Conservation (phyloP, 73 alveolate genomes). For the Tetrahymena malaccensis region DNA sequence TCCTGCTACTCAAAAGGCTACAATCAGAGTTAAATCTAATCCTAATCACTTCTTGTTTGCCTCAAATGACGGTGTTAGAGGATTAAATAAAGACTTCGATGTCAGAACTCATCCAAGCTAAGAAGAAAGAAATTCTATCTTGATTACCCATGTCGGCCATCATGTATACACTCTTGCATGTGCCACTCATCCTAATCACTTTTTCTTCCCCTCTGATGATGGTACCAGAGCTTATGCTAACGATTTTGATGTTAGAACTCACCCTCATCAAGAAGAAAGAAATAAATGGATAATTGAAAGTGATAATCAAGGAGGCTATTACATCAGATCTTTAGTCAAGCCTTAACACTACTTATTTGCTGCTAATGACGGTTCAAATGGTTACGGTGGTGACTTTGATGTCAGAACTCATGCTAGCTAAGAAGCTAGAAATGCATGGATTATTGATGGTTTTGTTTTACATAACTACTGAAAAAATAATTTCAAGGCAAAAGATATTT, state of each 20-base stretch:
- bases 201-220: too few species aligned
- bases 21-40: background rate
- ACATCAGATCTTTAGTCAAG: background rate
- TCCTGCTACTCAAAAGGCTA: background rate
- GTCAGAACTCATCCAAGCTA: background rate
- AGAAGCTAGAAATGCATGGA: slow-evolving; percentile 17
- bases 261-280: too few species aligned
- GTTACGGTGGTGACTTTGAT: slow-evolving; percentile 3
- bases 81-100: slow-evolving; percentile 3
- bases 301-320: too few species aligned
- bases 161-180: too few species aligned
- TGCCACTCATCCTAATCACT: too few species aligned
- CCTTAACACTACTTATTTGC: slow-evolving; percentile 10
- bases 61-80: slow-evolving; percentile 8
- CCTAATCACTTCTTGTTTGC: slow-evolving; percentile 8
- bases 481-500: background rate
- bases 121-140: too few species aligned
- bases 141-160: too few species aligned
- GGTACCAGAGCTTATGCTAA: too few species aligned
- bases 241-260: too few species aligned
- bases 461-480: background rate
- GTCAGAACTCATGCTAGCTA: slow-evolving; percentile 8
- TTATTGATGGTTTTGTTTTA: slow-evolving; percentile 1
- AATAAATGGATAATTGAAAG: too few species aligned
- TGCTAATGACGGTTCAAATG: slow-evolving; percentile 14